Conservation (phyloP, 2,329 filamentous ascomycete genomes). For the Hirsutella minnesotensis region DNA sequence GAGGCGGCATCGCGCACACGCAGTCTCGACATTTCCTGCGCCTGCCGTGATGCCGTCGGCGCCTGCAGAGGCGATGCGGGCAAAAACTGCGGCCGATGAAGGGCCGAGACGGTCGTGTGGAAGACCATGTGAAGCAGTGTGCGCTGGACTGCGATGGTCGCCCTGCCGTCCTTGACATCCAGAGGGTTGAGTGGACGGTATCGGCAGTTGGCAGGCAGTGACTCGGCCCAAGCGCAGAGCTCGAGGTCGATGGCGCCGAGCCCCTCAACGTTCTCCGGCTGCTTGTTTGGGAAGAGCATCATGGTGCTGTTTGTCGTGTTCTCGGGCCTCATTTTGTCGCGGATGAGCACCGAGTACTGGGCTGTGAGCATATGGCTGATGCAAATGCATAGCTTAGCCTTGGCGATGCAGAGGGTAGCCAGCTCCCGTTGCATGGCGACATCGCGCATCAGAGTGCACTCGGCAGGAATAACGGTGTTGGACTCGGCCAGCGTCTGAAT, state of each 20-base stretch:
- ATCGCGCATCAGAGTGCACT: conserved; percentile 62
- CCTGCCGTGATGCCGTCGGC: conserved; percentile 46
- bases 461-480: conserved; percentile 54
- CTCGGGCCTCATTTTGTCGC: conserved; percentile 68
- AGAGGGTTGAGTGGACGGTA: conserved; percentile 45
- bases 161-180: conserved; percentile 47
- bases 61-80: conserved; percentile 52
- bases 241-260: conserved; percentile 71
- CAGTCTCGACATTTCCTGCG: conserved; percentile 71
- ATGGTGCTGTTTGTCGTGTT: conserved; percentile 65
- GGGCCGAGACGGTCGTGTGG: conserved; percentile 78
- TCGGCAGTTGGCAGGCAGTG: conserved; percentile 58
- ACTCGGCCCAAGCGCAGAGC: conserved; percentile 64
- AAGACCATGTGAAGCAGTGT: conserved; percentile 91
- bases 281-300: conserved; percentile 86
- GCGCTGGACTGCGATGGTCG: conserved; percentile 57
- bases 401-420: conserved; percentile 81
- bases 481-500: conserved; percentile 55
- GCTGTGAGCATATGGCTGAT: conserved; percentile 82
- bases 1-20: conserved; percentile 75
- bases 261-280: conserved; percentile 67
- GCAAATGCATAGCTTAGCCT: conserved; percentile 78
- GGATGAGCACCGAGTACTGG: conserved; percentile 84
- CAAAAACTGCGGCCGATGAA: conserved; percentile 84
- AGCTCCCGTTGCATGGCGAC: conserved; percentile 63